phyloP scores from a whole-genome alignment of 2,329 filamentous ascomycete genomes.

The Curvularia sp. region DNA sequence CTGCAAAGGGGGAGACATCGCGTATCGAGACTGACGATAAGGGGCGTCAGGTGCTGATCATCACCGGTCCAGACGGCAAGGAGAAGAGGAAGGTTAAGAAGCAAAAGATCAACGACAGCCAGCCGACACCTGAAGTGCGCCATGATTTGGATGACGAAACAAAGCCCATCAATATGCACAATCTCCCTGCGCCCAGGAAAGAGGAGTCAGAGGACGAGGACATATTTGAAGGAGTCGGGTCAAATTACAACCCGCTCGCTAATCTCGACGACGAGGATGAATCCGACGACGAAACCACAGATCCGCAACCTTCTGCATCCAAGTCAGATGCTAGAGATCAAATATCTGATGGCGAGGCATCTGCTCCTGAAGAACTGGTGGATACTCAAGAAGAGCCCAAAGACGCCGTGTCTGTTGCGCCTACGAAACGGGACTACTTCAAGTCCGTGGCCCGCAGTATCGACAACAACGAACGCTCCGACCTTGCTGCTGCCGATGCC shows the following conservation, averaged over 20 bases:
- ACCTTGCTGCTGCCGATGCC: slow-evolving; percentile 67
- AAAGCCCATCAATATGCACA: slow-evolving; percentile 53
- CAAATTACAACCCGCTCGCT: slow-evolving; percentile 67
- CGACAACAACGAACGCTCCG: slow-evolving; percentile 44
- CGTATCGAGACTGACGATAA: slow-evolving; percentile 64
- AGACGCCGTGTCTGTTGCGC: slow-evolving; percentile 7
- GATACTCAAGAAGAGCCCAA: slow-evolving; percentile 12
- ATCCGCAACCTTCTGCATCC: slow-evolving; percentile 1
- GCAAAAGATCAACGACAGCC: slow-evolving; percentile 50
- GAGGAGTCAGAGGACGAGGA: slow-evolving; percentile 64
- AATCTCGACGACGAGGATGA: slow-evolving; percentile 57
- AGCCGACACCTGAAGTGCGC: slow-evolving; percentile 45
- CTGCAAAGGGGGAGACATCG: slow-evolving; percentile 57
- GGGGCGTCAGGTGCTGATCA: slow-evolving; percentile 65
- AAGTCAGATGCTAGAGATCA: background rate
- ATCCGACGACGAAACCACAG: slow-evolving; percentile 16
- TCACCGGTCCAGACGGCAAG: slow-evolving; percentile 66
- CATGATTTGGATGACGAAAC: slow-evolving; percentile 56
- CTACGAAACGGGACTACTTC: slow-evolving; percentile 35
- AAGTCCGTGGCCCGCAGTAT: slow-evolving; percentile 18
- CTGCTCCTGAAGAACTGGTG: slow-evolving; percentile 10
- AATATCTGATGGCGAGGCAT: background rate
- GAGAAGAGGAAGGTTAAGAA: slow-evolving; percentile 68
- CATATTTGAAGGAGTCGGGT: slow-evolving; percentile 68
- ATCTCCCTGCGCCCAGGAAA: slow-evolving; percentile 43